Evolutionary conservation across 176 grass and related monocot species (phyloP).

Genomic region (Pontederia crassipes): DNA sequence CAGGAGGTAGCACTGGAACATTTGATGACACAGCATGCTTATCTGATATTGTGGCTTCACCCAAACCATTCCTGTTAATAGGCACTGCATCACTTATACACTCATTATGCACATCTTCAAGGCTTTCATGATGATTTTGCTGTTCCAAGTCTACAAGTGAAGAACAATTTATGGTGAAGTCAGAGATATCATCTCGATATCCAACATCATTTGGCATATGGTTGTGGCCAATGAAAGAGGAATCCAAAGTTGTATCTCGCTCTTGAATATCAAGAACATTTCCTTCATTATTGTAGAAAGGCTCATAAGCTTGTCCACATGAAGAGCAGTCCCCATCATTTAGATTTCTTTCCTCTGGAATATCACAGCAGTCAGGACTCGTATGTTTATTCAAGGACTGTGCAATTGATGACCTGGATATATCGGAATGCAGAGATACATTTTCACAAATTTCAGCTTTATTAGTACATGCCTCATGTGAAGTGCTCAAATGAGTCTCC

Average conservation of each 20-base stretch:
- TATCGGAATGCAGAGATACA: slow-evolving; percentile 16
- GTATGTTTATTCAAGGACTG: slow-evolving; percentile 6
- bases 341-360: background rate
- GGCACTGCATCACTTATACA: slow-evolving; percentile 26
- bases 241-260: background rate
- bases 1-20: slow-evolving; percentile 32
- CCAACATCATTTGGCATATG: background rate
- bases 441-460: slow-evolving; percentile 28
- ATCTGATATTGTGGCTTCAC: slow-evolving; percentile 44
- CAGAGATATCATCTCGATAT: slow-evolving; percentile 14
- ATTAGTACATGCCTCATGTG: slow-evolving; percentile 21
- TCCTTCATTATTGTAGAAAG: background rate
- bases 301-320: background rate
- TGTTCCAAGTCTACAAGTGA: background rate
- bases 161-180: background rate
- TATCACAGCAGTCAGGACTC: background rate
- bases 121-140: slow-evolving; percentile 6
- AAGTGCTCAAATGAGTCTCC: slow-evolving; percentile 25
- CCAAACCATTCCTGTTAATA: slow-evolving; percentile 25
- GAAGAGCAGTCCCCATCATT: background rate
- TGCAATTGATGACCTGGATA: slow-evolving; percentile 16
- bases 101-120: slow-evolving; percentile 35
- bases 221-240: background rate
- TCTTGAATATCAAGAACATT: background rate
- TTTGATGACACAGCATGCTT: slow-evolving; percentile 38